Percentiles rank a stretch among this genome's conserved stretches.
Conservation (phyloP, 768 basidiomycete genomes). For the Mycena leptocephala region DNA sequence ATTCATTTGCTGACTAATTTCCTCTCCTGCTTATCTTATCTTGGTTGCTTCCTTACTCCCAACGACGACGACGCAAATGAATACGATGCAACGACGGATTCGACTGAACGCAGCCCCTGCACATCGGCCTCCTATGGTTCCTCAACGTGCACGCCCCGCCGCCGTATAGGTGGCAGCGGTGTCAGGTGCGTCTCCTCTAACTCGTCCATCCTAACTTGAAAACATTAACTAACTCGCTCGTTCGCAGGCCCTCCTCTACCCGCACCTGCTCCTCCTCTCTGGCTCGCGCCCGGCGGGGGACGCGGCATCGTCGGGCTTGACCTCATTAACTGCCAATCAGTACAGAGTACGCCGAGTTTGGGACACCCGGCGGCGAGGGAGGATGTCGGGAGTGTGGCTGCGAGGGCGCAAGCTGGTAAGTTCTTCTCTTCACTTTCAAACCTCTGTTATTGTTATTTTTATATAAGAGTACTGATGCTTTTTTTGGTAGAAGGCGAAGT, state of each 20-base stretch:
- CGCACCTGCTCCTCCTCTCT: slow-evolving; percentile 88
- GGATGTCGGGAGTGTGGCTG: slow-evolving; percentile 93
- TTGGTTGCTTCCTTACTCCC: background rate
- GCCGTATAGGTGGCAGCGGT: slow-evolving; percentile 87
- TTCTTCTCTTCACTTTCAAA: no score
- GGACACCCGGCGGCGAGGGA: slow-evolving; percentile 87
- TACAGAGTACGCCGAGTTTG: slow-evolving; percentile 87
- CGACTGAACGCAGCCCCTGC: slow-evolving; percentile 73
- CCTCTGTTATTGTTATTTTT: background rate
- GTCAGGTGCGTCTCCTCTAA: slow-evolving; percentile 67
- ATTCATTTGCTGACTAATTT: slow-evolving; percentile 7
- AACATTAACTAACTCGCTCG: background rate
- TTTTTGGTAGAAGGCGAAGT: slow-evolving; percentile 30
- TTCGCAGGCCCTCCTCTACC: slow-evolving; percentile 72
- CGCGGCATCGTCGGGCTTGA: slow-evolving; percentile 93
- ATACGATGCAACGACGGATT: no score
- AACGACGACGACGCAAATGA: no score
- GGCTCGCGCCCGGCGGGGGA: slow-evolving; percentile 89
- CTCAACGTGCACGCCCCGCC: slow-evolving; percentile 91
- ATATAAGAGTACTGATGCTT: background rate
- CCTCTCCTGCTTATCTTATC: slow-evolving; percentile 20
- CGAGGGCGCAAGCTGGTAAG: slow-evolving; percentile 69
- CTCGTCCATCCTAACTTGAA: background rate
- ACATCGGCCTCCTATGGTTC: slow-evolving; percentile 92
- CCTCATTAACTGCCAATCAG: slow-evolving; percentile 88